phyloP scores from a whole-genome alignment of 73 alveolate genomes.

The Paramecium bursaria region DNA sequence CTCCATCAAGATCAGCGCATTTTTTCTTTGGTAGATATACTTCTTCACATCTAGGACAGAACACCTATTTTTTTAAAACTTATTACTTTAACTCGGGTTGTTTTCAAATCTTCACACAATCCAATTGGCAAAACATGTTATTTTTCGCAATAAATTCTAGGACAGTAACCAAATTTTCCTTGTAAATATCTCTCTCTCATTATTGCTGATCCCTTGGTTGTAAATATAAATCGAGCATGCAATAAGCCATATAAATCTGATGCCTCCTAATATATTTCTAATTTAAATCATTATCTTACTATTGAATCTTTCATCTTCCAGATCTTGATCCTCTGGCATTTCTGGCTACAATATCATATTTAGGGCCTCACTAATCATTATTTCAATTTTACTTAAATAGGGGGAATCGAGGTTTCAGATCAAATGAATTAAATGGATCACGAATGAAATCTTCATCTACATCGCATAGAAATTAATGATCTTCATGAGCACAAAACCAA shows the following conservation, averaged over 20 bases:
- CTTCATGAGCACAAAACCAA: conserved; percentile 94
- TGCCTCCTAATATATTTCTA: conserved; percentile 87
- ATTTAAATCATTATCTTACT: conserved; percentile 62
- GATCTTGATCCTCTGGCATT: conserved; percentile 86
- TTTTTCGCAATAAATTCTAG: conserved; percentile 92
- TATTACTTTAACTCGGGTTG: conserved; percentile 86
- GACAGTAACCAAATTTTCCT: conserved; percentile 90
- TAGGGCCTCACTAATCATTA: conserved; percentile 65
- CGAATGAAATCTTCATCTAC: conserved; percentile 89
- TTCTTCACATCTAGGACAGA: conserved; percentile 95
- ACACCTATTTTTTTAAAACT: conserved; percentile 20
- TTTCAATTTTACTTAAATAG: conserved; percentile 56
- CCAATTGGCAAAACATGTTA: conserved; percentile 91
- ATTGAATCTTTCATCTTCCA: conserved; percentile 80
- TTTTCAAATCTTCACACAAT: conserved; percentile 83
- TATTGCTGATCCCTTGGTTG: conserved; percentile 83
- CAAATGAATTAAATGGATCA: conserved; percentile 81
- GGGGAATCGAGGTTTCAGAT: conserved; percentile 62
- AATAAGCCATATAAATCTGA: conserved; percentile 91
- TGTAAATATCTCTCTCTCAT: conserved; percentile 78
- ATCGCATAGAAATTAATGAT: conserved; percentile 89
- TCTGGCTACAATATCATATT: conserved; percentile 86
- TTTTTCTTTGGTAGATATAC: conserved; percentile 91
- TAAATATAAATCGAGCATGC: conserved; percentile 86
- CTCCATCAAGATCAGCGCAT: conserved; percentile 87